These are phyloP conservation scores for Penicillium paneum DNA, from an alignment of 2,329 filamentous ascomycete genomes.

Conservation along the genomic window DNA sequence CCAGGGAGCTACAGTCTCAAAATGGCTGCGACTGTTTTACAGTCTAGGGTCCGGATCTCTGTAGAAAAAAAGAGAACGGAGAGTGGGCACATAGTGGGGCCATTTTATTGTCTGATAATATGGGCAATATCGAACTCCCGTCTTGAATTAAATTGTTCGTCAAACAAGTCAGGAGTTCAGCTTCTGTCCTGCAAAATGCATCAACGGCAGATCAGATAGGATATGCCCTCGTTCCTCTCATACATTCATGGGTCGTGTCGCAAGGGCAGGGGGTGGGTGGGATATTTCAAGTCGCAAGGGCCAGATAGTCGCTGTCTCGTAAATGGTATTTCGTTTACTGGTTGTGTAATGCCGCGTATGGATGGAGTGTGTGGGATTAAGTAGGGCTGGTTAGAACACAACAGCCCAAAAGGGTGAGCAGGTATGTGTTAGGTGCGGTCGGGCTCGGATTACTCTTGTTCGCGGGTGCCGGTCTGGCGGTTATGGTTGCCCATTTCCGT, in stretches of 20 bases:
- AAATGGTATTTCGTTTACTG: not conserved
- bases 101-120: not conserved
- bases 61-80: not conserved
- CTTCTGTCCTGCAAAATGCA: conserved; percentile 4
- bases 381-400: not conserved
- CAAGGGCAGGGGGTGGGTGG: not conserved
- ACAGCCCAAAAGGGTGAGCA: not conserved
- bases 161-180: not conserved
- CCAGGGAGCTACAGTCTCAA: not conserved
- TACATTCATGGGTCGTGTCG: conserved; percentile 1
- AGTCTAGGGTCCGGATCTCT: not conserved
- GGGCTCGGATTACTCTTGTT: not conserved
- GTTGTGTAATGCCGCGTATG: conserved; percentile 13
- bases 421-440: not conserved
- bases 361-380: not conserved
- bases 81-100: too few relatives aligned
- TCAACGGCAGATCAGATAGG: conserved; percentile 15
- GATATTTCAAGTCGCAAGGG: conserved; percentile 12
- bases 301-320: conserved; percentile 9
- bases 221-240: conserved; percentile 4
- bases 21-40: not conserved
- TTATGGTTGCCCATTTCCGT: conserved; percentile 49
- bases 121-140: not conserved
- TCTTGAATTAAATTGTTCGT: not conserved
- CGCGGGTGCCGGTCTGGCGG: conserved; percentile 1